Percentiles rank a stretch among this genome's conserved stretches.
Evolutionary conservation across 352 stramenopile species (phyloP).

Genomic region (Vaucheria bursata): DNA sequence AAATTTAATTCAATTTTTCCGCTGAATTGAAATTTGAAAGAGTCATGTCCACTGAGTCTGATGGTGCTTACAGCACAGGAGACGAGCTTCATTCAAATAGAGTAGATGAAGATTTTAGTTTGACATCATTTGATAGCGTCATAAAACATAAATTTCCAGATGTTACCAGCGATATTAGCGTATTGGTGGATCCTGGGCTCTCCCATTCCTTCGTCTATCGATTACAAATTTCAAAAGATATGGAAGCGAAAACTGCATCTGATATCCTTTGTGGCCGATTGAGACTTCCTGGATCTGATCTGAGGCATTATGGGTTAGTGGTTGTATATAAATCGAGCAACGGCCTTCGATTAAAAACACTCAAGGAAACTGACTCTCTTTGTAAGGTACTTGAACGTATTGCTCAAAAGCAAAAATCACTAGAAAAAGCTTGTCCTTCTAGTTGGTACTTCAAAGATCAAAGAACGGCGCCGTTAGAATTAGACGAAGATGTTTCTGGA

Average conservation of each 20-base stretch:
- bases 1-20: no score
- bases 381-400: no score
- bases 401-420: no score
- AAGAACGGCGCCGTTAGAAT: not conserved
- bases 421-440: not conserved
- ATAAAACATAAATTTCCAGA: no score
- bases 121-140: no score
- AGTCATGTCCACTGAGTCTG: no score
- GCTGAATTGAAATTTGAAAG: no score
- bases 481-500: not conserved
- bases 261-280: not conserved
- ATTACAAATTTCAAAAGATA: not conserved
- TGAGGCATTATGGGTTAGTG: not conserved
- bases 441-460: slow-evolving; percentile 6
- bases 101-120: no score
- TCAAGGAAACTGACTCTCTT: not conserved
- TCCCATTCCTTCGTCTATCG: not conserved
- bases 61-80: no score
- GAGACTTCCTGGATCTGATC: not conserved
- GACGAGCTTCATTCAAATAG: no score
- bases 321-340: not conserved
- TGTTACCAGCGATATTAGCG: no score
- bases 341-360: not conserved
- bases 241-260: not conserved
- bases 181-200: not conserved